Evolutionary conservation across 352 stramenopile genomes (phyloP).

Genomic region (Pythium oligandrum): DNA sequence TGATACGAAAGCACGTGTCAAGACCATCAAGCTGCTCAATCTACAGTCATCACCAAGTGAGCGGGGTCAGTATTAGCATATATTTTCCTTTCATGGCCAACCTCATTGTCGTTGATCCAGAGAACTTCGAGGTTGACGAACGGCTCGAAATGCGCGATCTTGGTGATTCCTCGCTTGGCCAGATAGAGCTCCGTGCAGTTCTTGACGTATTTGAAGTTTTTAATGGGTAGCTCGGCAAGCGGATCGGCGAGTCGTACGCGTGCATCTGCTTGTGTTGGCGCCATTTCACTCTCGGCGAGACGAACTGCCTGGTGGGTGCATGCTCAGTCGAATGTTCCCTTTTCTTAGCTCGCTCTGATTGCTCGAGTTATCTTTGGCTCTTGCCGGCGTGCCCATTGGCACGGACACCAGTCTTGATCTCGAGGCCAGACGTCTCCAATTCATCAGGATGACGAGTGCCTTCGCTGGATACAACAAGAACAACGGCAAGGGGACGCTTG

Average conservation of each 20-base stretch:
- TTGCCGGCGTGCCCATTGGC: no score
- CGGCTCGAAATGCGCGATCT: constrained; percentile 75
- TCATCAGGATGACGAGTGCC: neutral
- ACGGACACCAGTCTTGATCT: no score
- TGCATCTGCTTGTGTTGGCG: constrained; percentile 10
- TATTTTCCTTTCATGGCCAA: constrained; percentile 14
- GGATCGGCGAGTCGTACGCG: constrained; percentile 52
- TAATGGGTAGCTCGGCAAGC: constrained; percentile 71
- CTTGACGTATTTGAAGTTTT: constrained; percentile 90
- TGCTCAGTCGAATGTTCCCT: no score
- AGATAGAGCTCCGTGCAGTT: constrained; percentile 87
- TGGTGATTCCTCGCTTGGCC: constrained; percentile 67
- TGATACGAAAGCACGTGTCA: constrained; percentile 83
- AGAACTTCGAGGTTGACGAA: constrained; percentile 89
- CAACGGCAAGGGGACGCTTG: constrained; percentile 65
- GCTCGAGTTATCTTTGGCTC: no score
- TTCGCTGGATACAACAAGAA: constrained; percentile 78
- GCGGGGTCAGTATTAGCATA: neutral
- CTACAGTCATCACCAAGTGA: constrained; percentile 14
- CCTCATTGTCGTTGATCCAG: constrained; percentile 87
- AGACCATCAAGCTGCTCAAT: constrained; percentile 63
- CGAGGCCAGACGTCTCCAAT: no score
- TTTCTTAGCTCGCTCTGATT: no score
- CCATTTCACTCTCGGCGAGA: neutral
- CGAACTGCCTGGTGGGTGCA: no score